Percentiles rank a stretch among this genome's conserved stretches.
Conservation (phyloP, 1,139 yeast genomes). For the Kazachstania sp. region DNA sequence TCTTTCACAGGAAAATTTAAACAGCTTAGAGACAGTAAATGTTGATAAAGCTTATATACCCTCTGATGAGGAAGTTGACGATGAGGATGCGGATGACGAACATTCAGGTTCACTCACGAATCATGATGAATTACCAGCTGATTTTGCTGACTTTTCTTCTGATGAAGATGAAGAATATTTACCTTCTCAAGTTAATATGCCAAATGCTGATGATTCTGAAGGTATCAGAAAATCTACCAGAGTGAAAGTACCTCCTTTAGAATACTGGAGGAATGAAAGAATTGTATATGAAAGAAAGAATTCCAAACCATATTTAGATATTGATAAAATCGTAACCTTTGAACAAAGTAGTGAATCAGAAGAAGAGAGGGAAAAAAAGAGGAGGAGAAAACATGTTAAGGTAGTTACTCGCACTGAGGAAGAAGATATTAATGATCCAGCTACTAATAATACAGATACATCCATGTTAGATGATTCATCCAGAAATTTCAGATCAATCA, state of each 20-base stretch:
- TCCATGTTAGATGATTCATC: not conserved
- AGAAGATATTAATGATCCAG: not conserved
- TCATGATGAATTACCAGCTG: not conserved
- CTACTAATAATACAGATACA: not conserved
- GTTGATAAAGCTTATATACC: conserved; percentile 8
- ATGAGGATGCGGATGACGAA: conserved; percentile 6
- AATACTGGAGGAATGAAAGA: conserved; percentile 79
- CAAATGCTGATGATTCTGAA: conserved; percentile 6
- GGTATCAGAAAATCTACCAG: conserved; percentile 48
- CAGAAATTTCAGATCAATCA: conserved; percentile 1
- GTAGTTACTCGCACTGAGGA: not conserved
- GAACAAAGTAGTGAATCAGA: conserved; percentile 26
- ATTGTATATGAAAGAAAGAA: conserved; percentile 52
- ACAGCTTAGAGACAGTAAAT: conserved; percentile 6
- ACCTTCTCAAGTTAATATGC: conserved; percentile 2
- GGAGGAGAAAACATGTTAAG: not conserved
- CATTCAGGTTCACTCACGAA: conserved; percentile 8
- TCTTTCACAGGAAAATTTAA: not conserved
- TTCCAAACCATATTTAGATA: conserved; percentile 47
- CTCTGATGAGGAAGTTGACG: conserved; percentile 9
- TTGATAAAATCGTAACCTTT: conserved; percentile 48
- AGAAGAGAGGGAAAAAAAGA: conserved; percentile 15
- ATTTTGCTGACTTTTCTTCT: not conserved
- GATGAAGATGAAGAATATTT: conserved; percentile 23
- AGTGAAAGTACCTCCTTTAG: conserved; percentile 62